Base-by-base conservation (phyloP, 495 filamentous ascomycete species). In the Clavariopsis aquatica region DNA sequence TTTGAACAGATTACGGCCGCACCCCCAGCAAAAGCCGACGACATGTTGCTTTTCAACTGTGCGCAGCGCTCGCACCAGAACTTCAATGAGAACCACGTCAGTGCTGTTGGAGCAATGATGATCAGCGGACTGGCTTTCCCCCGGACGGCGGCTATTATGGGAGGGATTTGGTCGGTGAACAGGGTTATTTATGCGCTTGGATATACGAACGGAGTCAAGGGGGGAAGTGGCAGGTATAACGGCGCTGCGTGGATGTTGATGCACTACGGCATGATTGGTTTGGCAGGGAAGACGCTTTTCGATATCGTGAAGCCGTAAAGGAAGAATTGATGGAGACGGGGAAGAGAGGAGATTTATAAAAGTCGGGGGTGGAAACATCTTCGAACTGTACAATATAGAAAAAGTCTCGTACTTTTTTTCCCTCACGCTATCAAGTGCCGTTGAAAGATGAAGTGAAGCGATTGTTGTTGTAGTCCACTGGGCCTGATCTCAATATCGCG, bases 1-100 rank as follows among this genome's bases (percentile, higher is more conserved):
- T 65, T 70, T 57, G 73, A 76, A 52, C 71, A 74, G 60, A 46
- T 67, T 51, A 10, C 43, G 19, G 60, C 71, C 20, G 61, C 66
- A 6, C 38, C 45, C 15, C 60, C 71, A 15, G 64, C 66, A 12
- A 56, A 67, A 26, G 64, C 73, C 46, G 66, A 74, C 57, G 71
- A 64, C 0, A 69, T 76, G 68, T 69, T 74, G 61, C 60, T 71
- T 23, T 78, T 78, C 75, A 80, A 79, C 70, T 74, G 75, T 71
- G 74, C 75, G 13, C 78, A 79, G 70, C 75, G 77, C 54, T 72
- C 71, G 0, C 76, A 79, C 64, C 69, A 58, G 47, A 79, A 79
- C 69, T 77, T 58, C 68, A 57, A 75, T 53, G 78, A 80, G 68
- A 75, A 79, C 74, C 68, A 72, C 19, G 43, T 68, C 1, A 47